Base-by-base conservation (phyloP, 805 yeast species). In the Debaryomyces hansenii region DNA sequence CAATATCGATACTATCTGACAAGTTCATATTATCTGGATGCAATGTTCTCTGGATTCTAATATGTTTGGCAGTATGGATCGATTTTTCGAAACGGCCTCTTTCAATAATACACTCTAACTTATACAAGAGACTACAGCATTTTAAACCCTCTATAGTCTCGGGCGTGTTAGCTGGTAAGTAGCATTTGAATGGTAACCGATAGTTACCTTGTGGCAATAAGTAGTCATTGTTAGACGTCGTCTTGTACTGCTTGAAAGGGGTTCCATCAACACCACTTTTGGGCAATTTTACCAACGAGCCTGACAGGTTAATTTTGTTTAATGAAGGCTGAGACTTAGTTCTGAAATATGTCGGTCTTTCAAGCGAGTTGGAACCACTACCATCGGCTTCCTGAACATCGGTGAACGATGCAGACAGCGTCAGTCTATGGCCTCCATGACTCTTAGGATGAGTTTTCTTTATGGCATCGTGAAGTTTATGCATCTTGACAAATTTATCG, bases 91-190 rank as follows among this genome's bases (percentile, higher is more conserved):
- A 72, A 12, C 74, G 56, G 33, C 77, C 78, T 20, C 74, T 57
- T 45, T 70, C 75, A 9, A 73, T 64, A n/a, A 63, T 58, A 46
- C 75, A 66, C 44, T 67, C 68, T 31, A 79, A 55, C 40, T 69
- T 64, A 56, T 79, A 79, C 28, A 73, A 57, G 20, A 78, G 51
- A 6, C 68, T 64, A 2, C 75, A 80, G 37, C 66, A 63, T 20
- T 62, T 57, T 40, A 78, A 60, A 3, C 82, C 81, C 57, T 79
- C 83, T 1, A 79, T 70, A 0, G 83, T 72, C 51, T 78, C 84
- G 9, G 78, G 70, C 0, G 73, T 52, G 45, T 72, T 70, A 1
- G 79, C 69, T 0, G 84, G 83, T 21, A 79, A 57, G 10, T 58
- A 60, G 7, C 72, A 60, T 29, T 51, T 57, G 51, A 79, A 79